Evolutionary conservation across 192 early-diverging fungal species (phyloP).

Genomic region (Rhizophagus clarus): DNA sequence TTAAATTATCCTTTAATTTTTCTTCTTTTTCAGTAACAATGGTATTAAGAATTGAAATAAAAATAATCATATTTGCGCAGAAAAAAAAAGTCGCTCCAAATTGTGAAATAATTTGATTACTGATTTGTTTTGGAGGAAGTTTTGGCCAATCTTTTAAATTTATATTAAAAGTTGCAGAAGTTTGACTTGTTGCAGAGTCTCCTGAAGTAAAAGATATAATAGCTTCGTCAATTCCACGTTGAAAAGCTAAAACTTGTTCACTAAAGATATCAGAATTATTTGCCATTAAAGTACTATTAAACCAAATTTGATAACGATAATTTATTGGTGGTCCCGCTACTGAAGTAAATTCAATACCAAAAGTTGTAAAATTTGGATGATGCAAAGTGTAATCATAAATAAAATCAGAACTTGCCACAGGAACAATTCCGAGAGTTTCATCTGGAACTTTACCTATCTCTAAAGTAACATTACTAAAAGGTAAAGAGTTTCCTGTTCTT

Average conservation of each 20-base stretch:
- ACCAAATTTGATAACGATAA: constrained; percentile 77
- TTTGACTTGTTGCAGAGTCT: constrained; percentile 31
- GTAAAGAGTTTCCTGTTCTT: constrained; percentile 40
- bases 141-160: constrained; percentile 72
- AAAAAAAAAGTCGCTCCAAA: constrained; percentile 62
- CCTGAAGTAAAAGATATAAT: constrained; percentile 40
- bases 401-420: constrained; percentile 55
- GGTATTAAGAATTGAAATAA: constrained; percentile 61
- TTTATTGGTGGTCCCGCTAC: constrained; percentile 48
- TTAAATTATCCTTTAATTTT: constrained; percentile 70
- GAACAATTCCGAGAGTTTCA: constrained; percentile 50
- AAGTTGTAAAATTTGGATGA: constrained; percentile 69
- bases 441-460: constrained; percentile 37
- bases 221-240: constrained; percentile 72
- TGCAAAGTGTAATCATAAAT: constrained; percentile 71
- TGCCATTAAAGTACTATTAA: constrained; percentile 59
- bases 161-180: constrained; percentile 42
- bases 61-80: constrained; percentile 59
- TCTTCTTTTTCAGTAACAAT: constrained; percentile 77
- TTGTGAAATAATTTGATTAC: constrained; percentile 62
- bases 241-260: constrained; percentile 57
- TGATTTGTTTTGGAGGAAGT: constrained; percentile 52
- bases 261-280: constrained; percentile 69
- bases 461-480: constrained; percentile 36
- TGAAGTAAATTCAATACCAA: constrained; percentile 56